Base-by-base conservation (phyloP, 306 rosid species). In the Quercus suber region DNA sequence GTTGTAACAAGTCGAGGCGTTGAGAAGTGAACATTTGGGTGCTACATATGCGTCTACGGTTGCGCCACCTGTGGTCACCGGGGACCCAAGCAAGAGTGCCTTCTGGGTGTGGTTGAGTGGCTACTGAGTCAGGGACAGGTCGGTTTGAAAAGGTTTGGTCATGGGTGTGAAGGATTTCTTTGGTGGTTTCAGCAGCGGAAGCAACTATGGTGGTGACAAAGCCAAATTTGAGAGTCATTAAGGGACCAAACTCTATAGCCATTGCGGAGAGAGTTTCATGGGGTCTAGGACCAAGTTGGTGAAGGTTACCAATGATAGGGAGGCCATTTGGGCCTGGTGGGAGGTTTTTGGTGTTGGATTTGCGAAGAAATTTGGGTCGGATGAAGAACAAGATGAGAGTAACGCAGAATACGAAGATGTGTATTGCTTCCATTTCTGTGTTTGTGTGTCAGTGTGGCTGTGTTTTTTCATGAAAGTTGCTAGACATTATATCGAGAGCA, bases 1-100 rank as follows among this genome's bases (percentile, higher is more conserved):
- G 86, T 23, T 82, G 87, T 17, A 82, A 82, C 4, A 65, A 71
- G 77, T 89, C 93, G 1, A 89, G 93, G 23, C 88, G 80, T 15
- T 89, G 88, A 17, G 63, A 0, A 9, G 80, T 82, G 83, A 89
- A 89, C 23, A 87, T 80, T 61, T 85, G 82, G 0, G 89, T 87
- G 55, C 55, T 84, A 78, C 94, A 90, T 30, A 90, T 27, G 2
- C 94, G 91, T 6, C 89, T 75, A 52, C 94, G 90, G 85, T 71
- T 82, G 51, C 89, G 87, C 91, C 91, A 88, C 35, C 79, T 76
- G 35, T 35, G 20, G 77, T 86, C 81, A 1, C 58, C 91, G 2
- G 89, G 86, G 31, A 87, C 86, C 94, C 90, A 90, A 1, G 90
- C 87, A 1, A 90, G 85, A 20, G 94, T 90, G 78, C 84, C 90